These are phyloP conservation scores for Taphrina confusa DNA, from an alignment of 1,139 yeast genomes.

Conservation along the genomic window DNA sequence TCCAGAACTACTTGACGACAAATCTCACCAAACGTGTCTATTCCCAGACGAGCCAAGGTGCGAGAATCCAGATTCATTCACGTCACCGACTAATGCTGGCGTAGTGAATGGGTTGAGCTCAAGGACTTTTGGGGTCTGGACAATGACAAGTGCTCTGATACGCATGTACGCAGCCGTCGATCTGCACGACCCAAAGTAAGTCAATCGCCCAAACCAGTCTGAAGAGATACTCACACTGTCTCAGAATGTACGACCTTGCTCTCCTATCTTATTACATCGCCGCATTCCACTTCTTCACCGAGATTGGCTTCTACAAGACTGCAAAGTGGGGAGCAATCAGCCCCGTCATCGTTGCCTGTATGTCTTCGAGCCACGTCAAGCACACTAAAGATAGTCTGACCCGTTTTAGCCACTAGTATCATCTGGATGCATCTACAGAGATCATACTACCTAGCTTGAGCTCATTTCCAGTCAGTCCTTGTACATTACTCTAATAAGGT, in stretches of 20 bases:
- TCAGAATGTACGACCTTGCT: constrained; percentile 67
- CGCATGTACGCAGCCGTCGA: constrained; percentile 86
- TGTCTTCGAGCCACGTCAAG: not conserved
- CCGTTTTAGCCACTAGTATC: constrained; percentile 21
- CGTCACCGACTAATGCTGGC: not conserved
- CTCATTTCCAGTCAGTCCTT: not conserved
- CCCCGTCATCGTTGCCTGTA: constrained; percentile 65
- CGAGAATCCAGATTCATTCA: not conserved
- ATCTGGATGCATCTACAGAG: constrained; percentile 25
- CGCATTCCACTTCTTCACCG: constrained; percentile 84
- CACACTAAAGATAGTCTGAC: not conserved
- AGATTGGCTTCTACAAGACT: constrained; percentile 76
- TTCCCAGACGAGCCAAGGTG: constrained; percentile 59
- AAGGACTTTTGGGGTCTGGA: constrained; percentile 98
- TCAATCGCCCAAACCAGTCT: constrained; percentile 6
- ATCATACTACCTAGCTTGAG: constrained; percentile 6
- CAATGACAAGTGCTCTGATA: constrained; percentile 78
- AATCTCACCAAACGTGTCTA: constrained; percentile 78
- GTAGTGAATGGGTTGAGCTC: constrained; percentile 74
- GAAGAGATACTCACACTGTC: not conserved
- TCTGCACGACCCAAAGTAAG: constrained; percentile 58
- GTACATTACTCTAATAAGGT: not conserved
- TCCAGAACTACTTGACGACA: constrained; percentile 82
- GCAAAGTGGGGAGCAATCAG: constrained; percentile 83
- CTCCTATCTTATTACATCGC: constrained; percentile 72